These are phyloP conservation scores for Coemansia sp. DNA, from an alignment of 192 early-diverging fungal species.

Conservation along the genomic window DNA sequence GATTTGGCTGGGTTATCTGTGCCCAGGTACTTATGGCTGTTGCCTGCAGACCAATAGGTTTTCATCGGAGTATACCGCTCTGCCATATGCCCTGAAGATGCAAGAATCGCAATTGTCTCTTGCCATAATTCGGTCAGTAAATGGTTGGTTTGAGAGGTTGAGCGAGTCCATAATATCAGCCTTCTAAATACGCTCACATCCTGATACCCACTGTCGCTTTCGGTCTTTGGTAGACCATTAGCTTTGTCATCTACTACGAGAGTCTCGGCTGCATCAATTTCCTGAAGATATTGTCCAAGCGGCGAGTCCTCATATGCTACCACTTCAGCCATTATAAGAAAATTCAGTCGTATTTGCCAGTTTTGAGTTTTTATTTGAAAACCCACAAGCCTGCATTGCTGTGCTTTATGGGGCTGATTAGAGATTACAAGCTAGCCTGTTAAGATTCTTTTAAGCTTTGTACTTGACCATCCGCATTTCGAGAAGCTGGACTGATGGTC, in stretches of 20 bases:
- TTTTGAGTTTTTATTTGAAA: too few species aligned
- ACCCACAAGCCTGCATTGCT: too few species aligned
- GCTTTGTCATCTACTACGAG: conserved; percentile 15
- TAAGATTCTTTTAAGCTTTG: too few species aligned
- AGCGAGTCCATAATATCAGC: too few species aligned
- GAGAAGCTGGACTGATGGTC: too few species aligned
- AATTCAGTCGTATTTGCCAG: neutral
- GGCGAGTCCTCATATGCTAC: conserved; percentile 49
- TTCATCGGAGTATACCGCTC: conserved; percentile 34
- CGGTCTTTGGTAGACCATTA: neutral
- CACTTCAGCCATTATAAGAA: conserved; percentile 27
- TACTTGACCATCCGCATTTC: too few species aligned
- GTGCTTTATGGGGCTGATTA: too few species aligned
- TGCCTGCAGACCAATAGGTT: neutral
- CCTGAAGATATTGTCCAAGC: conserved; percentile 36
- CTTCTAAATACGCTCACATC: neutral
- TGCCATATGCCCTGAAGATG: conserved; percentile 22
- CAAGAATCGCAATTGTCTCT: conserved; percentile 5
- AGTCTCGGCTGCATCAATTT: conserved; percentile 22
- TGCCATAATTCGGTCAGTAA: neutral
- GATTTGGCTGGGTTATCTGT: neutral
- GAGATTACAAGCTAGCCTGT: too few species aligned
- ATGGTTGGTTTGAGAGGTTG: neutral
- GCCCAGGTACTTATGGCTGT: too few species aligned
- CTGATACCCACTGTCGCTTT: too few species aligned